These are phyloP conservation scores for Triticum monococcum DNA, from an alignment of 176 grass and related monocot genomes.

Conservation along the genomic window DNA sequence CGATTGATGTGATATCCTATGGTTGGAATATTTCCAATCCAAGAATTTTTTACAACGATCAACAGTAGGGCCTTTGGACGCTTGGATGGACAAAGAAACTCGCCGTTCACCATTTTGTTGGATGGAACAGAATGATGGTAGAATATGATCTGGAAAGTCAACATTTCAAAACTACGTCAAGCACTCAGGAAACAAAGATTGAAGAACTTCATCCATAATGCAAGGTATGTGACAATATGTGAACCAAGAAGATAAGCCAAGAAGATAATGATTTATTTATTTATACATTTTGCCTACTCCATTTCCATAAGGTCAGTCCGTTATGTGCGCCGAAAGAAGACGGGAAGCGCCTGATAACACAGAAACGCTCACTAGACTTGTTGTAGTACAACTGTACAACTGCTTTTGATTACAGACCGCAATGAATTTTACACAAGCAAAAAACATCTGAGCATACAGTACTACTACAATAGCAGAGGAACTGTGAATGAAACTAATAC, in stretches of 20 bases:
- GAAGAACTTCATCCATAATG: not conserved
- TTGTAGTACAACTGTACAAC: not conserved
- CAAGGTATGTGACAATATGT: not conserved
- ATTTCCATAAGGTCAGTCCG: not conserved
- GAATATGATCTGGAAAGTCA: constrained; percentile 44
- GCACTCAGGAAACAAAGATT: not conserved
- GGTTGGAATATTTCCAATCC: constrained; percentile 30
- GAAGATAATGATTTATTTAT: not conserved
- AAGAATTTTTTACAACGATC: constrained; percentile 27
- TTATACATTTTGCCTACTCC: not conserved
- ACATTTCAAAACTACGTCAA: constrained; percentile 19
- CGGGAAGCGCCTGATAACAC: not conserved
- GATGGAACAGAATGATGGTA: constrained; percentile 25
- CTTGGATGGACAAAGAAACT: constrained; percentile 34
- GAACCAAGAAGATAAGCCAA: constrained; percentile 2
- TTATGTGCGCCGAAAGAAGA: not conserved
- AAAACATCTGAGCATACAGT: too few relatives aligned
- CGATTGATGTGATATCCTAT: constrained; percentile 28
- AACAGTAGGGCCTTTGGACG: constrained; percentile 7
- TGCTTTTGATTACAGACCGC: too few relatives aligned
- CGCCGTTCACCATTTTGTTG: constrained; percentile 16
- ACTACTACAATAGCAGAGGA: too few relatives aligned
- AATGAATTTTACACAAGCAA: too few relatives aligned
- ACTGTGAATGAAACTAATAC: too few relatives aligned
- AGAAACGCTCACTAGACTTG: not conserved